Conservation (phyloP, 1,284 basidiomycete genomes). For the Sanghuangporus weigelae region DNA sequence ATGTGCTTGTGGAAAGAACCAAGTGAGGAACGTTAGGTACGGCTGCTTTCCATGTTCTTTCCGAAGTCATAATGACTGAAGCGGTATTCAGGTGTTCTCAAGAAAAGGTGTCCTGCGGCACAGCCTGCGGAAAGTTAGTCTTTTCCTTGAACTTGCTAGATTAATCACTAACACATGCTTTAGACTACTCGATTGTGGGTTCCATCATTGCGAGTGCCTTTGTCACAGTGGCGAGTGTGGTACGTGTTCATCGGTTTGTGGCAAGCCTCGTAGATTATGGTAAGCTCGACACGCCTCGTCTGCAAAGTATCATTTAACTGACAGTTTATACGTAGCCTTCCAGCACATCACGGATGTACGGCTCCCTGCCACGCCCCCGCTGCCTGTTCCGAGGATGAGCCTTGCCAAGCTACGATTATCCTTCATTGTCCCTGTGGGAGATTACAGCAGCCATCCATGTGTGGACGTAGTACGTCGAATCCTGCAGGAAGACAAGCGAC, state of each 20-base stretch:
- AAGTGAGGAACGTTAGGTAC: constrained; percentile 52
- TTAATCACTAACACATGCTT: constrained; percentile 2
- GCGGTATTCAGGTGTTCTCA: constrained; percentile 52
- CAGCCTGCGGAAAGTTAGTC: constrained; percentile 66
- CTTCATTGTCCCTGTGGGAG: constrained; percentile 80
- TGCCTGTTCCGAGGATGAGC: constrained; percentile 70
- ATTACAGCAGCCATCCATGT: constrained; percentile 64
- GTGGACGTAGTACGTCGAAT: constrained; percentile 52
- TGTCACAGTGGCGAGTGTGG: constrained; percentile 84
- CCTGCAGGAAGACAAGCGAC: constrained; percentile 36
- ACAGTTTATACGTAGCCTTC: constrained; percentile 35
- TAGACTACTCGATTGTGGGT: constrained; percentile 73
- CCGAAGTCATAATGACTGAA: not conserved
- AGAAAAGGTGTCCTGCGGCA: constrained; percentile 81
- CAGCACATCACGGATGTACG: constrained; percentile 66
- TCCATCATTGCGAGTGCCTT: constrained; percentile 73
- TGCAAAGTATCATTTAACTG: not conserved
- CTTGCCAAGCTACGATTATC: constrained; percentile 62
- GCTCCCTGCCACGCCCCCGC: constrained; percentile 82
- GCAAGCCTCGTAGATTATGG: constrained; percentile 81
- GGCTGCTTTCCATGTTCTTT: not conserved
- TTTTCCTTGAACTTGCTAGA: constrained; percentile 1
- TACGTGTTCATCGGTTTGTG: constrained; percentile 68
- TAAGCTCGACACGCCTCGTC: constrained; percentile 28
- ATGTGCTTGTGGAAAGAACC: constrained; percentile 87